A percentile compares a stretch with the other conserved stretches of the same genome.
Evolutionary conservation across 306 rosid genomes (phyloP).

Genomic region (Fragaria nilgerrensis): DNA sequence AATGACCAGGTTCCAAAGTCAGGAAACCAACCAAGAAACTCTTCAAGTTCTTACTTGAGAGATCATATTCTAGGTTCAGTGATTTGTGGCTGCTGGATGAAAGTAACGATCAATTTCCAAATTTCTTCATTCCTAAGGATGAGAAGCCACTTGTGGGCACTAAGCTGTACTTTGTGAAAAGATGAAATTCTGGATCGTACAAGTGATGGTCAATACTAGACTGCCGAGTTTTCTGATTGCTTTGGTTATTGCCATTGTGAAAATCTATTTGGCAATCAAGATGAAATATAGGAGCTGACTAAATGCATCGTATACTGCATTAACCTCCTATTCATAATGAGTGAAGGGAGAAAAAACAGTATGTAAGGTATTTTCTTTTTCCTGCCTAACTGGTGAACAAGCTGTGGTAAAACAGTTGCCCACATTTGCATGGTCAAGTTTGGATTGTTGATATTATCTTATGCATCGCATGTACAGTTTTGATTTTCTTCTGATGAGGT

Average conservation of each 20-base stretch:
- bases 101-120: not conserved
- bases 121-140: not conserved
- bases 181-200: not conserved
- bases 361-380: not conserved
- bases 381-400: not conserved
- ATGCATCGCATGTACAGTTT: not conserved
- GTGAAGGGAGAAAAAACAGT: not conserved
- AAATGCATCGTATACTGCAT: not conserved
- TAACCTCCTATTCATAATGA: not conserved
- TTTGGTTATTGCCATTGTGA: not conserved
- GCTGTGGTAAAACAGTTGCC: not conserved
- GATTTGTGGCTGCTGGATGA: not conserved
- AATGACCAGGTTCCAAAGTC: slow-evolving; percentile 8
- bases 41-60: slow-evolving; percentile 8
- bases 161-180: not conserved
- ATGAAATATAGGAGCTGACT: not conserved
- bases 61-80: not conserved
- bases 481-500: not conserved
- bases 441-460: not conserved
- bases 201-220: not conserved
- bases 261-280: not conserved
- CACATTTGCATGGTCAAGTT: not conserved
- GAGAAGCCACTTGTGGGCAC: not conserved
- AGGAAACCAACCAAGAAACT: slow-evolving; percentile 21
- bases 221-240: not conserved